These are phyloP conservation scores for Solanum lycopersicoides DNA, from an alignment of 257 asterid species.

Conservation along the genomic window DNA sequence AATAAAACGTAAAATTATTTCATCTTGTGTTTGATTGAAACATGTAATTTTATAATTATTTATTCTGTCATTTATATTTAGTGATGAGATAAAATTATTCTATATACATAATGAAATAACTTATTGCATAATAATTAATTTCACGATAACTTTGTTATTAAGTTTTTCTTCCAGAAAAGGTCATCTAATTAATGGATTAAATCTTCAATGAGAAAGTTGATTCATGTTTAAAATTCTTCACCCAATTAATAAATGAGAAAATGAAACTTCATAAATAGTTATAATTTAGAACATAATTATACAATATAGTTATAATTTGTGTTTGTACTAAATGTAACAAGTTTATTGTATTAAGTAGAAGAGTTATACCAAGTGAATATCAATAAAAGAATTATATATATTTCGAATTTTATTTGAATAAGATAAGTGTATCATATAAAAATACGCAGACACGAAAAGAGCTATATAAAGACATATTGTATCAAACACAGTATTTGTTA, in stretches of 20 bases:
- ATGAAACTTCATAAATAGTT: neutral
- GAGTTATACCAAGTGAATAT: neutral
- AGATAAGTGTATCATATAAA: too few relatives aligned
- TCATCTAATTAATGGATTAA: neutral
- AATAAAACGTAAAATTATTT: rapidly evolving
- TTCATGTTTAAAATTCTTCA: neutral
- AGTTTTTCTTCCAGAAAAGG: neutral
- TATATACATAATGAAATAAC: too few relatives aligned
- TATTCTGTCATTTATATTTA: rapidly evolving
- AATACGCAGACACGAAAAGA: too few relatives aligned
- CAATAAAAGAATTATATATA: neutral
- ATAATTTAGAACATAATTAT: neutral
- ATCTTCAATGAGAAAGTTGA: neutral
- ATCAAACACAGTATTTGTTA: neutral
- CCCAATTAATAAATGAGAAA: neutral
- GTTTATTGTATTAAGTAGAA: neutral
- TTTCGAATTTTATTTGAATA: too few relatives aligned
- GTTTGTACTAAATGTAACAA: neutral
- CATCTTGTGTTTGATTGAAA: rapidly evolving
- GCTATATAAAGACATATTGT: too few relatives aligned
- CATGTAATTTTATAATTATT: rapidly evolving
- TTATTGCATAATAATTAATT: too few relatives aligned
- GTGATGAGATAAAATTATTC: neutral
- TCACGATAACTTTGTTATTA: neutral
- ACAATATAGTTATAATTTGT: neutral